Evolutionary conservation across 306 rosid species (phyloP).

Genomic region (Prunus dulcis): DNA sequence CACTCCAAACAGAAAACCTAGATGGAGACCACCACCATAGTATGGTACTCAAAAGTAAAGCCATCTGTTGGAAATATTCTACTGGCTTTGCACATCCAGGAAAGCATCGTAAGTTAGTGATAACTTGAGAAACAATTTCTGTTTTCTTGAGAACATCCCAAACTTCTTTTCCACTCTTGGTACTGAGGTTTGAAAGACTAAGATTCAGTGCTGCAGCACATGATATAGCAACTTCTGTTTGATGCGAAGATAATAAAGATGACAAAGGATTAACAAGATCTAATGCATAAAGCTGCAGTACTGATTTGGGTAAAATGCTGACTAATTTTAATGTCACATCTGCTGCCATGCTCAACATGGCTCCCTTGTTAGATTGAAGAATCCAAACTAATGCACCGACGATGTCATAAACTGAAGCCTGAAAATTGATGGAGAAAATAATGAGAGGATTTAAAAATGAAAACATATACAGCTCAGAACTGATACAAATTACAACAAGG

Average conservation of each 20-base stretch:
- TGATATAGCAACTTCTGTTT: slow-evolving; percentile 48
- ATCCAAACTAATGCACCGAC: slow-evolving; percentile 72
- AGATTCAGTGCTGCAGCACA: slow-evolving; percentile 61
- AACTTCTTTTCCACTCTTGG: slow-evolving; percentile 49
- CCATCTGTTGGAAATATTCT: slow-evolving; percentile 59
- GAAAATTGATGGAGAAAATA: slow-evolving; percentile 25
- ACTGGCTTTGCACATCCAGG: slow-evolving; percentile 31
- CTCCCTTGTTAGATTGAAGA: slow-evolving; percentile 51
- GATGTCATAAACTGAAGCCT: slow-evolving; percentile 65
- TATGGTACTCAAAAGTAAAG: slow-evolving; percentile 68
- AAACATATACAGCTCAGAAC: neutral
- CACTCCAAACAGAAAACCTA: slow-evolving; percentile 64
- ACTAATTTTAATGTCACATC: slow-evolving; percentile 58
- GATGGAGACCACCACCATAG: slow-evolving; percentile 66
- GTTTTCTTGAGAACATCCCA: slow-evolving; percentile 55
- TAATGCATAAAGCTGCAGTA: slow-evolving; percentile 43
- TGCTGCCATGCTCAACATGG: slow-evolving; percentile 49
- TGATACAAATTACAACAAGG: neutral
- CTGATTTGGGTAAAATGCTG: slow-evolving; percentile 43
- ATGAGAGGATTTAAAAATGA: slow-evolving; percentile 1
- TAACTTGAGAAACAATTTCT: slow-evolving; percentile 38
- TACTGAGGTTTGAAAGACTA: slow-evolving; percentile 51
- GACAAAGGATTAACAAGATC: slow-evolving; percentile 70
- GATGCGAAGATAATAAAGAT: slow-evolving; percentile 49
- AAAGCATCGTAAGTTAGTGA: slow-evolving; percentile 37